Evolutionary conservation across 305 asterid species (phyloP).

Genomic region (Rubia peregrina): DNA sequence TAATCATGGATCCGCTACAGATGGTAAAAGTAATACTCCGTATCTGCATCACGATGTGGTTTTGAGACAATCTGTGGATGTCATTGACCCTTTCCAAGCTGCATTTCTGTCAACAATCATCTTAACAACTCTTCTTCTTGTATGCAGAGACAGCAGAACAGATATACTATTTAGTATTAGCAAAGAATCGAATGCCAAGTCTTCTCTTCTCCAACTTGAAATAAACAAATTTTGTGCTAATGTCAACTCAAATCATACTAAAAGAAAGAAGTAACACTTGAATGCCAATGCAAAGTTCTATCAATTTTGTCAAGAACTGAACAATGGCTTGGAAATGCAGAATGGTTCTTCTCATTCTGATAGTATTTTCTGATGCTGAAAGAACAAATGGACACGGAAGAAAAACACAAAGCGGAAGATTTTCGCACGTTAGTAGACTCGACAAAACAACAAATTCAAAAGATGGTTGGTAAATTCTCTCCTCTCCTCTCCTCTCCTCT

Average conservation of each 20-base stretch:
- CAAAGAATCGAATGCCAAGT: neutral
- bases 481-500: too few species aligned
- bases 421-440: neutral
- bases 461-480: constrained; percentile 8
- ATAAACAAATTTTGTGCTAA: neutral
- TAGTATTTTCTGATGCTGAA: neutral
- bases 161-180: neutral
- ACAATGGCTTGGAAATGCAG: neutral
- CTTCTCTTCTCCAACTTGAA: neutral
- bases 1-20: too few species aligned
- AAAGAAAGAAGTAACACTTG: too few species aligned
- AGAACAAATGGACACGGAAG: neutral
- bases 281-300: too few species aligned
- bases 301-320: neutral
- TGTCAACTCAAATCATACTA: neutral
- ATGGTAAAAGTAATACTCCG: neutral
- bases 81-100: neutral
- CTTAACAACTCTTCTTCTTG: neutral
- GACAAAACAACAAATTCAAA: constrained; percentile 1
- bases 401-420: neutral
- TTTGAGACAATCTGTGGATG: too few species aligned
- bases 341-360: neutral
- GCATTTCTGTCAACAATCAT: neutral
- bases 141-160: too few species aligned
- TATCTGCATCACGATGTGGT: neutral